phyloP scores from a whole-genome alignment of 179 eudicot species.

The Gypsophila paniculata region DNA sequence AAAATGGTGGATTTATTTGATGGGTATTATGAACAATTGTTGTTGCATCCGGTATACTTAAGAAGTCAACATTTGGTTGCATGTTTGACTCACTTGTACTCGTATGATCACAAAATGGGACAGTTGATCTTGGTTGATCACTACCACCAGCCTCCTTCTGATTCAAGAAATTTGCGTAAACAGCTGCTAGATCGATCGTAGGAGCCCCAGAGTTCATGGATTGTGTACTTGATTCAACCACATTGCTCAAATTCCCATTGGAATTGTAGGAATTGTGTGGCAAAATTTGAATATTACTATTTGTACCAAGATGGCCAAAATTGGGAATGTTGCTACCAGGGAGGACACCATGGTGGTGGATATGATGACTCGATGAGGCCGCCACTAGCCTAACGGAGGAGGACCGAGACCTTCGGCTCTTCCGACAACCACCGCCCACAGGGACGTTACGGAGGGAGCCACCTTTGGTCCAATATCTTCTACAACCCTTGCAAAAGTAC shows the following conservation, averaged over 20 bases:
- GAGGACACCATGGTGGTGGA: slow-evolving; percentile 8
- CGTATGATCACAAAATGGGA: neutral
- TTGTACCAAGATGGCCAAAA: slow-evolving; percentile 11
- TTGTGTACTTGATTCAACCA: slow-evolving; percentile 22
- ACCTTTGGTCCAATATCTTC: slow-evolving; percentile 82
- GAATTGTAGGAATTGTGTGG: slow-evolving; percentile 7
- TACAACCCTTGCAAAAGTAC: slow-evolving; percentile 71
- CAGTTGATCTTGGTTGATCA: slow-evolving; percentile 7
- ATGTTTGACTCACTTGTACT: neutral
- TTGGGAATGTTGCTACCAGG: slow-evolving; percentile 13
- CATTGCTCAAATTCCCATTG: slow-evolving; percentile 11
- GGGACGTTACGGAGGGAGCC: slow-evolving; percentile 77
- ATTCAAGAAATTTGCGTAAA: slow-evolving; percentile 60
- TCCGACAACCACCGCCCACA: slow-evolving; percentile 64
- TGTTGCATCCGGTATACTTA: slow-evolving; percentile 21
- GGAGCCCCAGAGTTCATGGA: slow-evolving; percentile 21
- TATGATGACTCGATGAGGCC: slow-evolving; percentile 5
- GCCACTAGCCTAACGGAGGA: slow-evolving; percentile 21
- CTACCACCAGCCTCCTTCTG: slow-evolving; percentile 11
- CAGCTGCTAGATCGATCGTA: slow-evolving; percentile 56
- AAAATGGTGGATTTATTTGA: no score
- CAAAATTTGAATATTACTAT: neutral
- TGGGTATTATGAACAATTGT: slow-evolving; percentile 11
- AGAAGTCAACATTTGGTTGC: slow-evolving; percentile 15
- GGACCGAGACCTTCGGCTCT: slow-evolving; percentile 40